These are phyloP conservation scores for Pontederia paniculata DNA, from an alignment of 176 grass and related monocot species.

Conservation along the genomic window DNA sequence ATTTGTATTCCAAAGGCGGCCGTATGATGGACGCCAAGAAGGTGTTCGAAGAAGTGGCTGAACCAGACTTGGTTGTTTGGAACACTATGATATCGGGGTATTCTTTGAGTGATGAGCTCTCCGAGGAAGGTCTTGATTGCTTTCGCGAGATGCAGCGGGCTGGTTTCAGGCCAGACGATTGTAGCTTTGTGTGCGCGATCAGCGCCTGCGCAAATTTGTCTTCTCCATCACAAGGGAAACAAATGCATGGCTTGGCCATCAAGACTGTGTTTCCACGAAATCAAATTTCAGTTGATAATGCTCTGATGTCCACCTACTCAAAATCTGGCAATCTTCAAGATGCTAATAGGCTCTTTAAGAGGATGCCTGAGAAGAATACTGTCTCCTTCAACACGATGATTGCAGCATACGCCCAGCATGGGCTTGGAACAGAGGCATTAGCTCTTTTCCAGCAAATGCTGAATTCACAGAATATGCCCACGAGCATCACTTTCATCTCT, in stretches of 20 bases:
- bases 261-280: conserved; percentile 28
- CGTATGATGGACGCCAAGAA: conserved; percentile 23
- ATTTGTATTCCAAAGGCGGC: conserved; percentile 31
- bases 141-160: conserved; percentile 24
- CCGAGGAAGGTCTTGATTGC: conserved; percentile 27
- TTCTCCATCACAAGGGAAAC: conserved; percentile 31
- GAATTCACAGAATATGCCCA: conserved; percentile 14
- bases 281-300: conserved; percentile 26
- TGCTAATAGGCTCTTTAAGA: conserved; percentile 28
- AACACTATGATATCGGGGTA: conserved; percentile 39
- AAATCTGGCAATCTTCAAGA: conserved; percentile 30
- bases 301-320: conserved; percentile 27
- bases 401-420: conserved; percentile 31
- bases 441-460: conserved; percentile 30
- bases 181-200: conserved; percentile 35
- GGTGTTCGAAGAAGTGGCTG: conserved; percentile 23
- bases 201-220: conserved; percentile 32
- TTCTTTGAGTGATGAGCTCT: conserved; percentile 25
- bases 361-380: conserved; percentile 22
- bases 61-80: conserved; percentile 37
- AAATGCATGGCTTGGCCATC: conserved; percentile 35
- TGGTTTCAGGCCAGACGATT: conserved; percentile 31
- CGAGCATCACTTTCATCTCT: conserved; percentile 30
- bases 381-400: conserved; percentile 43
- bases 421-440: conserved; percentile 24